phyloP scores from a whole-genome alignment of 148 eudicot species.

The Rhododendron henanense region DNA sequence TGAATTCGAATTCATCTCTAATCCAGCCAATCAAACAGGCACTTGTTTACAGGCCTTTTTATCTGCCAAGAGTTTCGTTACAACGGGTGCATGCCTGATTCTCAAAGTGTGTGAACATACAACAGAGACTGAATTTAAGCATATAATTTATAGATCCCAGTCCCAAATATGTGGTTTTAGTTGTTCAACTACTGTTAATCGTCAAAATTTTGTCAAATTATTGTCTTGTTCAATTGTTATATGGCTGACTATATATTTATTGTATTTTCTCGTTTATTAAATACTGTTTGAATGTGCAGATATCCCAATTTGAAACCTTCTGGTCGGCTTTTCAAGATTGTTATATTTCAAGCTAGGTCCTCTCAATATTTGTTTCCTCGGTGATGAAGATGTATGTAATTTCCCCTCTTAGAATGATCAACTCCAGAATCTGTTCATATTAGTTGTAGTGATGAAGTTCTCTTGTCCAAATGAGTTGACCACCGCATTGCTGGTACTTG shows the following conservation, averaged over 20 bases:
- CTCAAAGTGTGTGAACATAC: no score
- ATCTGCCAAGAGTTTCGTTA: no score
- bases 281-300: not conserved
- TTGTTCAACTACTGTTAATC: no score
- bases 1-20: no score
- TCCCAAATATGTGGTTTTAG: no score
- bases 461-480: not conserved
- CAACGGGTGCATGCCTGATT: no score
- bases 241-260: not conserved
- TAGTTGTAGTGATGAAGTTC: not conserved
- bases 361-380: not conserved
- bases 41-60: no score
- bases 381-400: slow-evolving; percentile 27
- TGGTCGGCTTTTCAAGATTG: not conserved
- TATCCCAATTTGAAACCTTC: not conserved
- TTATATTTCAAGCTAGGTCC: not conserved
- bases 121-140: no score
- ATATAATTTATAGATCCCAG: no score
- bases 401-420: not conserved
- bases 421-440: not conserved
- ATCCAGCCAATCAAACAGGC: no score
- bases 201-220: no score
- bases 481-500: not conserved
- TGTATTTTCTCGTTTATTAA: not conserved
- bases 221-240: not conserved